Conservation (phyloP, 2,329 filamentous ascomycete species). For the Alternaria infectoria region DNA sequence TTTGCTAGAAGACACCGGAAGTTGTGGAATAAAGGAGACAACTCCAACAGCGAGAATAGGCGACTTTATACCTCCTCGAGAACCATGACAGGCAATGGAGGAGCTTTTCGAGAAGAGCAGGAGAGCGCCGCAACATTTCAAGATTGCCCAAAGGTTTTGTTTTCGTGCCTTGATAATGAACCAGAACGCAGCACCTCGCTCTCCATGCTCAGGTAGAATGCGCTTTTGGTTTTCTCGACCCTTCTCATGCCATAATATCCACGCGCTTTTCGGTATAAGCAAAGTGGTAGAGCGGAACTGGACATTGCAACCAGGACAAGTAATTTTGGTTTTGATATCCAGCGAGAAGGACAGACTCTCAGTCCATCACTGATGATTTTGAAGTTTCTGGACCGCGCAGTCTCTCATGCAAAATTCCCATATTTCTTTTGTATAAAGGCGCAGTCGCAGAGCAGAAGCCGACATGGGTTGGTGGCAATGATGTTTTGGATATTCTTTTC, state of each 20-base stretch:
- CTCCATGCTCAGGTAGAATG: no score
- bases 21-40: not conserved
- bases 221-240: not conserved
- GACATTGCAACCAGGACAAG: not conserved
- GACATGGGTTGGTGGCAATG: fast-evolving
- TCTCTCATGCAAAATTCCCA: not conserved
- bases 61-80: not conserved
- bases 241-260: not conserved
- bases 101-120: not conserved
- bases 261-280: not conserved
- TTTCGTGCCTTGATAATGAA: no score
- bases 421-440: not conserved
- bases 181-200: no score
- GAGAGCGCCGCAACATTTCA: no score
- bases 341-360: not conserved
- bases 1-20: not conserved
- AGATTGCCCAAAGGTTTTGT: no score
- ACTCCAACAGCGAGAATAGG: not conserved
- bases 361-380: no score
- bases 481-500: not conserved
- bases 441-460: not conserved
- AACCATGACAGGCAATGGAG: not conserved
- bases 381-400: not conserved
- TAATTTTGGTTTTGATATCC: not conserved
- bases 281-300: not conserved